A percentile compares a stretch with the other conserved stretches of the same genome.
Conservation (phyloP, 2,329 filamentous ascomycete genomes). For the Talaromyces funiculosus region DNA sequence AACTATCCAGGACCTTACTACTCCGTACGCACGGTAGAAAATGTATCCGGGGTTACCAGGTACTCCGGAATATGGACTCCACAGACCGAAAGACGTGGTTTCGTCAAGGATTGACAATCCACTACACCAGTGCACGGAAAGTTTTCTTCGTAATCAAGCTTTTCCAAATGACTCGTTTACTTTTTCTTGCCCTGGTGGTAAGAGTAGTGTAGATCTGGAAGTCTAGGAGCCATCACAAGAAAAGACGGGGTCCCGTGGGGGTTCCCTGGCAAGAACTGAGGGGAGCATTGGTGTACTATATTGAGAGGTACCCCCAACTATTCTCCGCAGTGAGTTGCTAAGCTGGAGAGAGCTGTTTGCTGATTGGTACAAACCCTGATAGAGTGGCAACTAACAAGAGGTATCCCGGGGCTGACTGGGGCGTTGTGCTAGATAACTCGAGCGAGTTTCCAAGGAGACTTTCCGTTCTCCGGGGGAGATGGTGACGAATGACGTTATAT, state of each 20-base stretch:
- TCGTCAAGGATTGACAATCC: background rate
- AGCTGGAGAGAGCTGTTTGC: too few species aligned
- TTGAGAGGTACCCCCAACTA: background rate
- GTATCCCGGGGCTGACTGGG: background rate
- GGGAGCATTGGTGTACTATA: background rate
- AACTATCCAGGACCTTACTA: background rate
- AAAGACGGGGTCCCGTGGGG: background rate
- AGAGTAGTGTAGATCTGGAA: background rate
- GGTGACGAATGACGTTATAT: background rate
- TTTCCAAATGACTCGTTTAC: background rate
- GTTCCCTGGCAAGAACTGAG: background rate
- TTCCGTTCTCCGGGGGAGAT: background rate
- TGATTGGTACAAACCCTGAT: background rate
- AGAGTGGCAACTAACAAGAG: background rate
- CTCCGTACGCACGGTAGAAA: background rate
- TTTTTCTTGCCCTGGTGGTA: background rate
- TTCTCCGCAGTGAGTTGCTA: background rate
- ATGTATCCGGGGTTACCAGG: background rate
- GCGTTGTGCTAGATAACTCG: background rate
- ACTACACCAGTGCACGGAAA: background rate
- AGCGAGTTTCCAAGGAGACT: background rate
- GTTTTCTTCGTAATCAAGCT: background rate
- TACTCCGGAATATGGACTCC: background rate
- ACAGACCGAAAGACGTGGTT: background rate
- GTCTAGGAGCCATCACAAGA: background rate